phyloP scores from a whole-genome alignment of 2,329 filamentous ascomycete species.

The Colletotrichum orchidophilum region DNA sequence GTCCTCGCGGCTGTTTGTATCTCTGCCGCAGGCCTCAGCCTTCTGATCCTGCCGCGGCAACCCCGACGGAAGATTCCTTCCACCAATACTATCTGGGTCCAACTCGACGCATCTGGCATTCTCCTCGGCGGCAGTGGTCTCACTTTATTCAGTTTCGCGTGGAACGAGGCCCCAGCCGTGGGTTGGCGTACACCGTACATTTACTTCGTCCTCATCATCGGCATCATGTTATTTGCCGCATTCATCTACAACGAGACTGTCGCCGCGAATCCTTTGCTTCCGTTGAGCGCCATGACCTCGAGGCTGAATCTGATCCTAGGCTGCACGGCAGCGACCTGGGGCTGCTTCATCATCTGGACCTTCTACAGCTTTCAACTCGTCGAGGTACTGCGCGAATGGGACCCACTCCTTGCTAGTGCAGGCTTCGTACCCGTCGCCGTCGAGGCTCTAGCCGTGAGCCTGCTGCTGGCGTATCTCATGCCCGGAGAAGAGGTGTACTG shows the following conservation, averaged over 20 bases:
- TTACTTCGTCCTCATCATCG: conserved; percentile 49
- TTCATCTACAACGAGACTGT: conserved; percentile 47
- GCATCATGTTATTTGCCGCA: conserved; percentile 40
- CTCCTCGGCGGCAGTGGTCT: conserved; percentile 49
- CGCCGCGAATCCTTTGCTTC: conserved; percentile 63
- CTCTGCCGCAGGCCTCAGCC: conserved; percentile 9
- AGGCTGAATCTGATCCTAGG: conserved; percentile 64
- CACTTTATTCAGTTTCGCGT: conserved; percentile 60
- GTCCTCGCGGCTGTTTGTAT: conserved; percentile 6
- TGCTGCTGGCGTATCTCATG: conserved; percentile 55
- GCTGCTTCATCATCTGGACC: conserved; percentile 61
- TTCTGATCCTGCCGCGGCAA: conserved; percentile 31
- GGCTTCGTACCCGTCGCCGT: conserved; percentile 55
- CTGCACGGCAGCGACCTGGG: conserved; percentile 63
- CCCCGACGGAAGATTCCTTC: neutral
- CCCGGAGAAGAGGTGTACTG: conserved; percentile 37
- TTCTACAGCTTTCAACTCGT: conserved; percentile 61
- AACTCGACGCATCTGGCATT: conserved; percentile 45
- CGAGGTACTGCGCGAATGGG: conserved; percentile 50
- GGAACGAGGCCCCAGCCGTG: conserved; percentile 56
- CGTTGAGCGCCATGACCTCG: conserved; percentile 58
- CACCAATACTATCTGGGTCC: conserved; percentile 40
- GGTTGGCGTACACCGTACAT: conserved; percentile 55
- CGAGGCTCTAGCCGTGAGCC: conserved; percentile 48
- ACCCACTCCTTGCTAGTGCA: conserved; percentile 53